phyloP scores from a whole-genome alignment of 2,329 filamentous ascomycete species.

The Sphaceloma murrayae region DNA sequence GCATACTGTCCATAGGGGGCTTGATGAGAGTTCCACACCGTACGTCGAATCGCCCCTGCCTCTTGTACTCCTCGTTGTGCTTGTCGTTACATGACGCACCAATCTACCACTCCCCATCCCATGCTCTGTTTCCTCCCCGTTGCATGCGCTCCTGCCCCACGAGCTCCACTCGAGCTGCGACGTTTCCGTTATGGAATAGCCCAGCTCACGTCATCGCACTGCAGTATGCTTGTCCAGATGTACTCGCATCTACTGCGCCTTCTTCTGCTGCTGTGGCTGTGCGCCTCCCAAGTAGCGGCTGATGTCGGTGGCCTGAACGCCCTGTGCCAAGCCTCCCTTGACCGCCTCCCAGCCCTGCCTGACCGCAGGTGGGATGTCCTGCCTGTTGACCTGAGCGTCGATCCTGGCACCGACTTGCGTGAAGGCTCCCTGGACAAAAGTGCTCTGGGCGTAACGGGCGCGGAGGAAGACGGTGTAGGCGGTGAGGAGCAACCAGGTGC shows the following conservation, averaged over 20 bases:
- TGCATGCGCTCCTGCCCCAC: too few relatives aligned
- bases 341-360: slow-evolving; percentile 70
- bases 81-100: too few relatives aligned
- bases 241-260: slow-evolving; percentile 43
- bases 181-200: too few relatives aligned
- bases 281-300: slow-evolving; percentile 57
- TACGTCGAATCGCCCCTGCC: too few relatives aligned
- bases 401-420: slow-evolving; percentile 61
- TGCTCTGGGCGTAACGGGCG: slow-evolving; percentile 80
- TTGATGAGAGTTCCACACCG: too few relatives aligned
- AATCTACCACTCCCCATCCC: too few relatives aligned
- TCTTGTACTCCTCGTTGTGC: too few relatives aligned
- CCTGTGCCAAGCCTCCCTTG: slow-evolving; percentile 65
- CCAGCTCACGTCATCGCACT: not conserved
- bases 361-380: slow-evolving; percentile 72
- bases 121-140: too few relatives aligned
- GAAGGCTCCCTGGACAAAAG: slow-evolving; percentile 80
- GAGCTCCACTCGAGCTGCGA: too few relatives aligned
- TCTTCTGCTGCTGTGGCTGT: slow-evolving; percentile 49
- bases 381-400: slow-evolving; percentile 73
- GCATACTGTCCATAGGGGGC: too few relatives aligned
- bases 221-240: slow-evolving; percentile 13
- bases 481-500: slow-evolving; percentile 77
- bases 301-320: slow-evolving; percentile 69
- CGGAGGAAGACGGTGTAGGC: slow-evolving; percentile 91